These are phyloP conservation scores for Eragrostis curvula DNA, from an alignment of 176 grass and related monocot species.

Conservation along the genomic window DNA sequence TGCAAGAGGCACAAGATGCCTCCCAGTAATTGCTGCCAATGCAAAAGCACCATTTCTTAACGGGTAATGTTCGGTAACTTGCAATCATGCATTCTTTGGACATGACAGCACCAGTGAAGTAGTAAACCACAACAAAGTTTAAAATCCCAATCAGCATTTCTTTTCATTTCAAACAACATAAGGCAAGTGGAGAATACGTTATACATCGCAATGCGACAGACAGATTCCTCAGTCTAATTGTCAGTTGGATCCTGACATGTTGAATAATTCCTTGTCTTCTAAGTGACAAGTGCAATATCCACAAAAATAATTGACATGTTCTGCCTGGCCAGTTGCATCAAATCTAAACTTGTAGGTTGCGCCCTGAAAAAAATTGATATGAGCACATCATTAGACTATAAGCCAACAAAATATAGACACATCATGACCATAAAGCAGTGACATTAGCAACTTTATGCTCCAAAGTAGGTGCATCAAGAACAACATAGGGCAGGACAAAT, in stretches of 20 bases:
- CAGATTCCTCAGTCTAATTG: not conserved
- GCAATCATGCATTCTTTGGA: conserved; percentile 27
- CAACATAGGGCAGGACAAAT: conserved; percentile 46
- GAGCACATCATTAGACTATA: conserved; percentile 37
- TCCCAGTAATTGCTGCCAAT: conserved; percentile 16
- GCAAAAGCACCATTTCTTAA: conserved; percentile 29
- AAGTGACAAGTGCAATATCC: conserved; percentile 24
- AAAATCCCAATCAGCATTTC: not conserved
- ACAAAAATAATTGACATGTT: conserved; percentile 6
- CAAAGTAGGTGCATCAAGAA: conserved; percentile 43
- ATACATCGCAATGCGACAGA: not conserved
- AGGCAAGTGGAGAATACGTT: conserved; percentile 21
- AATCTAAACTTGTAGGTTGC: conserved; percentile 22
- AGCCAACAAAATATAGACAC: conserved; percentile 52
- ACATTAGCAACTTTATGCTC: conserved; percentile 46
- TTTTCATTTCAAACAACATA: not conserved
- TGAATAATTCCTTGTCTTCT: conserved; percentile 22
- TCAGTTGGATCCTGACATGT: not conserved
- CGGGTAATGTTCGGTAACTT: conserved; percentile 35
- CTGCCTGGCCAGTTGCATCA: conserved; percentile 29
- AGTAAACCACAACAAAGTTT: not conserved
- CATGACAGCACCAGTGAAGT: conserved; percentile 23
- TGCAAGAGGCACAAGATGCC: conserved; percentile 28
- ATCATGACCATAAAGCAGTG: conserved; percentile 45
- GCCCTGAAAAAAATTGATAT: conserved; percentile 20